Evolutionary conservation across 495 filamentous ascomycete genomes (phyloP).

Genomic region (Penicillium arizonense): DNA sequence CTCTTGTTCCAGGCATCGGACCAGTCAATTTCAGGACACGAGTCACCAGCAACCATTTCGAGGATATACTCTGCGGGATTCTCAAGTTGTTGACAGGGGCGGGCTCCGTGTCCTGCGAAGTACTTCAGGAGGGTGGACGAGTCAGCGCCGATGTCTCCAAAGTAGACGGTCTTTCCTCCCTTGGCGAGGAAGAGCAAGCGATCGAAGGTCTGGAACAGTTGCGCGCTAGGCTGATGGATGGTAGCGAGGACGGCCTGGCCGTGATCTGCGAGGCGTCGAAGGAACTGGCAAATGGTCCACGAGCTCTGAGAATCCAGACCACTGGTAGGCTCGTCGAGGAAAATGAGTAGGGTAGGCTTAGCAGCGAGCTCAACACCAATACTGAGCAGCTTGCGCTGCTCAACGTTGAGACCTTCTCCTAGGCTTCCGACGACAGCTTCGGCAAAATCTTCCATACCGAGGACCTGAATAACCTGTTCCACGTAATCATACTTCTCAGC

Average conservation of each 20-base stretch:
- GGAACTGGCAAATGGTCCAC: slow-evolving; percentile 76
- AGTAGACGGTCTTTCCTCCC: slow-evolving; percentile 83
- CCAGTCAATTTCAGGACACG: slow-evolving; percentile 78
- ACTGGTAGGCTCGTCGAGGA: slow-evolving; percentile 90
- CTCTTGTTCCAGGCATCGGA: slow-evolving; percentile 68
- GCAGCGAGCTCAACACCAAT: slow-evolving; percentile 90
- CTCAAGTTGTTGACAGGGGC: slow-evolving; percentile 64
- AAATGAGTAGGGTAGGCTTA: slow-evolving; percentile 79
- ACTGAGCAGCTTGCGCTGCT: slow-evolving; percentile 82
- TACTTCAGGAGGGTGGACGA: slow-evolving; percentile 66
- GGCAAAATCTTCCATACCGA: slow-evolving; percentile 44
- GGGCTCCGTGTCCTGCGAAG: slow-evolving; percentile 72
- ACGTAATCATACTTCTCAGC: slow-evolving; percentile 48
- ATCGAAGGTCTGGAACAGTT: slow-evolving; percentile 90
- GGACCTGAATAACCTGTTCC: slow-evolving; percentile 46
- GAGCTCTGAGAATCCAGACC: slow-evolving; percentile 83
- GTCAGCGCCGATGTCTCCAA: slow-evolving; percentile 78
- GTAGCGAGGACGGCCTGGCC: slow-evolving; percentile 89
- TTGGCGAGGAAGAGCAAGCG: slow-evolving; percentile 77
- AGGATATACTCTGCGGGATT: slow-evolving; percentile 92
- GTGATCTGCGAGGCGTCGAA: slow-evolving; percentile 77
- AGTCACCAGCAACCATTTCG: slow-evolving; percentile 59
- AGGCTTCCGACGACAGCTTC: slow-evolving; percentile 40
- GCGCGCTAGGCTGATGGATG: slow-evolving; percentile 89
- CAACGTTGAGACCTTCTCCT: slow-evolving; percentile 75